Evolutionary conservation across 2,329 filamentous ascomycete species (phyloP), one percentile per base, ranked within the genome.

Genomic region (Neofusicoccum laricinum): DNA sequence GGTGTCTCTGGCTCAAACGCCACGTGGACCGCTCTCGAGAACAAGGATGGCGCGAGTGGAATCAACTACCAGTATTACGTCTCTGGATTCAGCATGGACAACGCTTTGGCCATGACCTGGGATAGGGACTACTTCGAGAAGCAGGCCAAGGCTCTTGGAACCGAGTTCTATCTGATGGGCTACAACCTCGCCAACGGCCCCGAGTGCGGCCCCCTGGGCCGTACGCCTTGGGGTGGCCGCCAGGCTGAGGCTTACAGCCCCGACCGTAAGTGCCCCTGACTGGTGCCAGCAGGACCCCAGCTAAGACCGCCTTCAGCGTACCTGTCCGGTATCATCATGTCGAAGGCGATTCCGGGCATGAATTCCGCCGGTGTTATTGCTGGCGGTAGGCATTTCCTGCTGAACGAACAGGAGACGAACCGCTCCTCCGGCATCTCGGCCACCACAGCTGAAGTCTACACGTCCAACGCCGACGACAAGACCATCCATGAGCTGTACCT

Each of bases 331-430:
- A 11, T 36, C 11, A 25, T 51, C 17, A 41, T 63, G 48, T 40
- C 48, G 40, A 55, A 55, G 49, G 40, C 49, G 3, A 46, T 63
- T 12, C n/a, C 36, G 12, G 61, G 38, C 11, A 63, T 63, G 61
- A 63, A 63, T 30, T 32, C 36, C 2, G 61, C 61, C 3, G 61
- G 61, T 1, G 61, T 63, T 40, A 17, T 63, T 30, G 49, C 61
- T n/a, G 61, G 49, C 17, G 61, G 48, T 5, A 55, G 49, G 55
- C 73, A 75, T 48, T 73, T 66, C 21, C 68, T 76, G 19, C 69
- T 67, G 11, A 73, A 76, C 48, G 73, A 75, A 58, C 72, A 75
- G 61, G 71, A 76, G 65, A 70, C 67, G 25, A 46, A 67, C 8
- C 65, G 69, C 3, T 65, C 49, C 34, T 19, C 46, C 21, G 19